Evolutionary conservation across 345 rosid species (phyloP), one percentile per base, ranked within the genome.

Genomic region (Eucalyptus shirleyi): DNA sequence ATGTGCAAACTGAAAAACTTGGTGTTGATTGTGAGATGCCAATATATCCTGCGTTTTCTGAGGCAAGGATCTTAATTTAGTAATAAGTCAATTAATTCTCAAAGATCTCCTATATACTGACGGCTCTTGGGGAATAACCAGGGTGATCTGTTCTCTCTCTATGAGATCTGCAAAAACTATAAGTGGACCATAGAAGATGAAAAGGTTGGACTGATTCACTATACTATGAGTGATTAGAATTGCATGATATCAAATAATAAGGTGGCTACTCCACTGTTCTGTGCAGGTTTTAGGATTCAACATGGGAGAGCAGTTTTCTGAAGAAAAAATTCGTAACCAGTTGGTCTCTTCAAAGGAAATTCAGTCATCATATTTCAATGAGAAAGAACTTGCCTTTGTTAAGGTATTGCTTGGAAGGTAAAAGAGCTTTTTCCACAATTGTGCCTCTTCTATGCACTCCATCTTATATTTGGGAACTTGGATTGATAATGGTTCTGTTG

Each of bases 321-420:
- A 90, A 87, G 90, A 89, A 81, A 92, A 92, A 86, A 89, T 89
- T 60, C 89, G 86, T 88, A 86, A 86, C 51, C 89, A 87, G 42
- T 67, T 88, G 91, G 90, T 90, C 91, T 91, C 90, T 87, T 44
- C 88, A 82, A 91, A 89, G 90, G 94, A 92, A 92, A 69, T 82
- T 86, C 92, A 89, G 65, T 87, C 18, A 18, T 82, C 90, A 72
- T 87, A 87, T 86, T 32, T 89, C 85, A 86, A 92, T 81, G 95
- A 93, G 60, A 92, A 89, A 88, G 94, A 93, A 90, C 89, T 92
- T 93, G 94, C 93, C 90, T 96, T 95, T 90, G 92, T 95, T 81
- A 96, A 89, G 93, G 92, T 95, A 90, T 91, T 96, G 90, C 89
- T 91, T 91, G 99, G 97, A 95, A 96, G 98, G 99, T 97, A 95